These are phyloP conservation scores for Trichosanthes truncata DNA, from an alignment of 306 rosid species.

Conservation along the genomic window DNA sequence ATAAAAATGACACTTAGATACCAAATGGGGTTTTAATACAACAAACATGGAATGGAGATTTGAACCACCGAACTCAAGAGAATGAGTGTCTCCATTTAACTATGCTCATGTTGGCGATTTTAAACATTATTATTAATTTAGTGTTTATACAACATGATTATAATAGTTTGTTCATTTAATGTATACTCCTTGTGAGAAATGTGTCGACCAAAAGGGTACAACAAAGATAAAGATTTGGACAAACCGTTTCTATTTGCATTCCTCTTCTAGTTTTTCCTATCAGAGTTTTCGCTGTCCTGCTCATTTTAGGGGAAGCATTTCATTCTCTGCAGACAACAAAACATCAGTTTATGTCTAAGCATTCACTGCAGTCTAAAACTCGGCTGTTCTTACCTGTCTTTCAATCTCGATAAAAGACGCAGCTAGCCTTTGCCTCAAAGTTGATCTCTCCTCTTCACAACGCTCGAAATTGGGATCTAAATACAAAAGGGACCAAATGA, in stretches of 20 bases:
- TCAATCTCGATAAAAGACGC: constrained; percentile 70
- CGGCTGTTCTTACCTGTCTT: constrained; percentile 45
- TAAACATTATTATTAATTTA: not conserved
- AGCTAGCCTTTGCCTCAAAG: constrained; percentile 53
- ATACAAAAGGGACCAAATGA: not conserved
- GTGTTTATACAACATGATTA: not conserved
- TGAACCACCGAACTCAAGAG: not conserved
- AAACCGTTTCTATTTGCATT: not conserved
- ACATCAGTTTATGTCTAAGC: constrained; percentile 11
- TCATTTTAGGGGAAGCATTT: constrained; percentile 74
- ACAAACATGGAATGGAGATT: no score
- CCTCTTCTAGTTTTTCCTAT: not conserved
- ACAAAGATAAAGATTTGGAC: not conserved
- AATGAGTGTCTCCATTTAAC: not conserved
- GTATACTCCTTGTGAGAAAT: not conserved
- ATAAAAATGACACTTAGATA: not conserved
- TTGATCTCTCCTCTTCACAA: constrained; percentile 61
- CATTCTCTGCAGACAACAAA: constrained; percentile 59
- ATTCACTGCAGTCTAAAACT: not conserved
- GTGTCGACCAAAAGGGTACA: not conserved
- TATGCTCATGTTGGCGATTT: not conserved
- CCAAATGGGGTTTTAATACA: not conserved
- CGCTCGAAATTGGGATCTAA: constrained; percentile 64
- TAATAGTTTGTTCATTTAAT: not conserved
- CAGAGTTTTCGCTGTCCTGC: not conserved